These are phyloP conservation scores for Colletotrichum limetticola DNA, from an alignment of 2,329 filamentous ascomycete genomes.

Conservation along the genomic window DNA sequence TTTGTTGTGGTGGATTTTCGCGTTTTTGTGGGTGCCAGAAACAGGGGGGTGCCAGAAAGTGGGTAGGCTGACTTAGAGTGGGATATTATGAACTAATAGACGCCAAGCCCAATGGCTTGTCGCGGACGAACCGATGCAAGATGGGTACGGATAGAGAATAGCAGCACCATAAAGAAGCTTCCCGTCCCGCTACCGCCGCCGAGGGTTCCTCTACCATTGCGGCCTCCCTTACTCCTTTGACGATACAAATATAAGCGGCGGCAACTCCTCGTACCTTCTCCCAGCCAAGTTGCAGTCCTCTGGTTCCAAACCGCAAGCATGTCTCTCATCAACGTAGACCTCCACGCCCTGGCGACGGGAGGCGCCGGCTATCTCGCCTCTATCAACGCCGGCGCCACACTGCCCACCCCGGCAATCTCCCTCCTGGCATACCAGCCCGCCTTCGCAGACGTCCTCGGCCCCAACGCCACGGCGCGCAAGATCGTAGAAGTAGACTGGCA, in stretches of 20 bases:
- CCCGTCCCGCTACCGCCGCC: conserved; percentile 43
- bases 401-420: conserved; percentile 23
- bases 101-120: conserved; percentile 10
- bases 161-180: conserved; percentile 20
- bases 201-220: conserved; percentile 37
- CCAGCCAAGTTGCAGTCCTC: conserved; percentile 6
- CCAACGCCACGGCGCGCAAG: conserved; percentile 30
- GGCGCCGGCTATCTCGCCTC: conserved; percentile 33
- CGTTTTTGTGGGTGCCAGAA: too few relatives aligned
- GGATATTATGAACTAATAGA: neutral
- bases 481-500: conserved; percentile 31
- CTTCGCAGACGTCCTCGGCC: conserved; percentile 27
- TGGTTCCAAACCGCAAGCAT: conserved; percentile 24
- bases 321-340: conserved; percentile 31
- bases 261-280: neutral
- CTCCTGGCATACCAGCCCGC: conserved; percentile 29
- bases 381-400: conserved; percentile 24
- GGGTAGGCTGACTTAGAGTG: too few relatives aligned
- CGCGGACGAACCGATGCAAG: conserved; percentile 3
- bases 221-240: conserved; percentile 30
- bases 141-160: neutral
- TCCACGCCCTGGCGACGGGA: conserved; percentile 28
- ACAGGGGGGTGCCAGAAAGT: too few relatives aligned
- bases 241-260: conserved; percentile 8
- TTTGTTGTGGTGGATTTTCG: too few relatives aligned